These are phyloP conservation scores for Botrytis pseudocinerea DNA, from an alignment of 2,329 filamentous ascomycete species.

Conservation along the genomic window DNA sequence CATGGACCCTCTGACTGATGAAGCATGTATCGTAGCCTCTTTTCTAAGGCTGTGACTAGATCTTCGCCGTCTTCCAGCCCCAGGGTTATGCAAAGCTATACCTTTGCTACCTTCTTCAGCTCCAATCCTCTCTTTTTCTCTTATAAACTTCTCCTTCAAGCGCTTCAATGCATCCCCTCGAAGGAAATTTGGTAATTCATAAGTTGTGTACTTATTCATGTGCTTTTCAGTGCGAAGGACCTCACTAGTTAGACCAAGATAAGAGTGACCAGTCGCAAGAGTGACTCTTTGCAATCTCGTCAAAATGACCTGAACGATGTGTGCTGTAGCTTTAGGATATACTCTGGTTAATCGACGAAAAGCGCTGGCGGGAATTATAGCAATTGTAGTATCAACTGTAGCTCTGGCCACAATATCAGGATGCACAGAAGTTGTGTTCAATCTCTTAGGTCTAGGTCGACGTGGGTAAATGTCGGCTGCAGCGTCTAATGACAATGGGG, in stretches of 20 bases:
- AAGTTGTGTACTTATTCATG: constrained; percentile 90
- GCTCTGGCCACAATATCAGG: constrained; percentile 97
- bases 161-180: constrained; percentile 79
- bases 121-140: constrained; percentile 79
- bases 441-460: constrained; percentile 45
- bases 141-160: constrained; percentile 88
- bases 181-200: constrained; percentile 87
- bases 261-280: constrained; percentile 89
- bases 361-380: constrained; percentile 94
- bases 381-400: constrained; percentile 95
- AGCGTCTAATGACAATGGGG: constrained; percentile 70
- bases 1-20: constrained; percentile 31
- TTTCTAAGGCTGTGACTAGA: constrained; percentile 76
- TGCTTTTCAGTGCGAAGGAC: constrained; percentile 89
- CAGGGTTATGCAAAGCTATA: constrained; percentile 87
- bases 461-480: constrained; percentile 35
- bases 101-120: constrained; percentile 84
- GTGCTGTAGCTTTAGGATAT: constrained; percentile 93
- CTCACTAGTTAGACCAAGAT: constrained; percentile 87
- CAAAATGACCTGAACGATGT: constrained; percentile 96
- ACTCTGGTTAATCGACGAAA: constrained; percentile 90
- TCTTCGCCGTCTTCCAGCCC: constrained; percentile 63
- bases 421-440: constrained; percentile 74
- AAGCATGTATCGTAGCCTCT: constrained; percentile 72
- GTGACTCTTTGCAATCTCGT: constrained; percentile 94